Evolutionary conservation across 345 rosid genomes (phyloP), one percentile per base, ranked within the genome.

Genomic region (Citrus trifoliata): DNA sequence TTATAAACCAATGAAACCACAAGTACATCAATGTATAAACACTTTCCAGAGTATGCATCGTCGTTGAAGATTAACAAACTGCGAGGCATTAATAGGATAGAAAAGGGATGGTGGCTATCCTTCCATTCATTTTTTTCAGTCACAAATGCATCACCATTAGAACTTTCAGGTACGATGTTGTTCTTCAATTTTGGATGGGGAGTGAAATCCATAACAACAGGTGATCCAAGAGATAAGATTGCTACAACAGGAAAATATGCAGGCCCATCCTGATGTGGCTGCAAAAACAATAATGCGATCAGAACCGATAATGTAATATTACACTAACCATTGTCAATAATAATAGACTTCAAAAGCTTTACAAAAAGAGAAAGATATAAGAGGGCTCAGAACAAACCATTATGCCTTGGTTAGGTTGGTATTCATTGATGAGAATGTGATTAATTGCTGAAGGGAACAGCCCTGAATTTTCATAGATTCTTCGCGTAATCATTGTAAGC

Each of bases 211-310:
- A 95, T 92, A 59, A 95, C 90, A 32, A 77, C 96, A 37, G 96
- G 90, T 58, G 98, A 87, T 74, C 90, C 93, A 64, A 95, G 95
- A 76, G 99, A 95, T 24, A 95, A 73, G 61, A 95, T 91, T 75
- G 96, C 93, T 75, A 91, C 99, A 10, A 95, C 99, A 10, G 96
- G 98, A 67, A 87, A 87, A 83, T 95, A 95, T 60, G 99, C 93
- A 0, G 99, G 98, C 37, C 99, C 99, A 76, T 95, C 99, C 80
- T 95, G 98, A 85, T 93, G 98, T 7, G 92, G 95, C 98, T 95
- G 93, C 55, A 37, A 56, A 76, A 65, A 77, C 56, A 83, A 81
- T 71, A 70, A 77, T 53, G 71, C 48, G 35, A 25, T 25, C 55
- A 24, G 24, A 59, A 73, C 74, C 7, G 28, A 55, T 9, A 53